These are phyloP conservation scores for Kwoniella mangroviensis DNA, from an alignment of 768 basidiomycete genomes.

Conservation along the genomic window DNA sequence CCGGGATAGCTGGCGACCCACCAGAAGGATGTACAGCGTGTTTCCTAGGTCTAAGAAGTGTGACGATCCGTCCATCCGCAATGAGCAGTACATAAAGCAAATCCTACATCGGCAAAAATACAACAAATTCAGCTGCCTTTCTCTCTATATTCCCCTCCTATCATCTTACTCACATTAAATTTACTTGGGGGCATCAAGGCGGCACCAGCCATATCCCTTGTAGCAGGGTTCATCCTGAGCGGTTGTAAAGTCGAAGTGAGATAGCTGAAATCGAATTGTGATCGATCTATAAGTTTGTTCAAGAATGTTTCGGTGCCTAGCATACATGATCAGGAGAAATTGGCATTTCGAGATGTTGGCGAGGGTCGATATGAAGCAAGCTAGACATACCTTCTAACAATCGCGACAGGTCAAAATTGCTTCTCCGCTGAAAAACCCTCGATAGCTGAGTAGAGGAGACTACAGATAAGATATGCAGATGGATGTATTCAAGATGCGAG, in stretches of 20 bases:
- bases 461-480: slow-evolving; percentile 89
- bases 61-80: slow-evolving; percentile 75
- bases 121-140: no score
- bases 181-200: slow-evolving; percentile 77
- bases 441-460: slow-evolving; percentile 83
- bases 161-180: slow-evolving; percentile 68
- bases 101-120: slow-evolving; percentile 64
- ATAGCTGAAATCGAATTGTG: slow-evolving; percentile 81
- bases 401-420: slow-evolving; percentile 80
- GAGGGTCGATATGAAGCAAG: neutral
- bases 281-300: slow-evolving; percentile 68
- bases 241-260: slow-evolving; percentile 79
- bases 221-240: slow-evolving; percentile 70
- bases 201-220: slow-evolving; percentile 79
- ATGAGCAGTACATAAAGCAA: slow-evolving; percentile 89
- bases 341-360: neutral
- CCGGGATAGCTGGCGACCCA: slow-evolving; percentile 50
- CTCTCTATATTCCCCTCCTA: neutral
- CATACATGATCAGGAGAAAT: neutral
- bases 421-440: slow-evolving; percentile 82
- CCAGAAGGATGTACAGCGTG: slow-evolving; percentile 95
- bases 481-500: slow-evolving; percentile 90
- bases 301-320: slow-evolving; percentile 83
- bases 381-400: slow-evolving; percentile 56
- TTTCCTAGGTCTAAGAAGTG: slow-evolving; percentile 84